phyloP scores from a whole-genome alignment of 2,329 filamentous ascomycete species.

The Spiromastix sp. region DNA sequence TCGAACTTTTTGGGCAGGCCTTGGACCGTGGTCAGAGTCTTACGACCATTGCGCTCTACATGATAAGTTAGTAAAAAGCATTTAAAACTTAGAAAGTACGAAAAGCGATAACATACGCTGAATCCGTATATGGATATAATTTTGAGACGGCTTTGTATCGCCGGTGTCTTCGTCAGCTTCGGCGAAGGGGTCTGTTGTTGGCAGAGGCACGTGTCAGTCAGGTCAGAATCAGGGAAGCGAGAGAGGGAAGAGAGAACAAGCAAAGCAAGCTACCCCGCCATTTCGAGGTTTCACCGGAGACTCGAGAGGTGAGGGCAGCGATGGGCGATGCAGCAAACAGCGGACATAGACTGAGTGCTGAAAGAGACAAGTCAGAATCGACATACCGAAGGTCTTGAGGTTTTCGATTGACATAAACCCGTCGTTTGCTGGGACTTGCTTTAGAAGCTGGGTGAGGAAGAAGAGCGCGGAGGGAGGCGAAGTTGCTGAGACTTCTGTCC shows the following conservation, averaged over 20 bases:
- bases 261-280: not conserved
- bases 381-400: conserved; percentile 88
- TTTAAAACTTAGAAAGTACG: not conserved
- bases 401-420: conserved; percentile 99
- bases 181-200: conserved; percentile 88
- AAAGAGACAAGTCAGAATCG: conserved; percentile 4
- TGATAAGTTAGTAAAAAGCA: conserved; percentile 15
- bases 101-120: conserved; percentile 61
- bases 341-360: too few species aligned
- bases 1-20: conserved; percentile 98
- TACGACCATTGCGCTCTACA: conserved; percentile 99
- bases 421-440: conserved; percentile 50
- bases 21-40: conserved; percentile 99
- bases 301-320: not conserved
- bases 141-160: conserved; percentile 89
- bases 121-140: conserved; percentile 99
- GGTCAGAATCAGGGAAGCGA: too few species aligned
- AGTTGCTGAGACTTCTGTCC: conserved; percentile 9
- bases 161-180: conserved; percentile 99
- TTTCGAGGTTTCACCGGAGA: conserved; percentile 6
- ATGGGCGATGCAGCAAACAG: not conserved
- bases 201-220: conserved; percentile 14
- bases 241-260: too few species aligned
- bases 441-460: conserved; percentile 28
- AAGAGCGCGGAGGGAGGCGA: conserved; percentile 15